Evolutionary conservation across 1,284 basidiomycete species (phyloP).

Genomic region (Melampsora larici-populina): DNA sequence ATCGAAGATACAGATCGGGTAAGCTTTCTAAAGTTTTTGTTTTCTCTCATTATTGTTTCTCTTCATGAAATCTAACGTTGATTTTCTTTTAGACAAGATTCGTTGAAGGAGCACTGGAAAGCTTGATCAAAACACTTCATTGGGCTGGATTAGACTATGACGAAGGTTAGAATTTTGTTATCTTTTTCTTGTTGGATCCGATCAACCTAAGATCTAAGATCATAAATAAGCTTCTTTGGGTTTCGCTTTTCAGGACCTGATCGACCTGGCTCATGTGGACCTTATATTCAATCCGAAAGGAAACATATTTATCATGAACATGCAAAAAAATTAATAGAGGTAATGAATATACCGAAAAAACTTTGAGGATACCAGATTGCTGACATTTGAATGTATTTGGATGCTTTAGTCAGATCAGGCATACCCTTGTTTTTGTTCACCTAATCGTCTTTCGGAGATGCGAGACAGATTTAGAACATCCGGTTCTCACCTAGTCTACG

Average conservation of each 20-base stretch:
- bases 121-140: slow-evolving; percentile 69
- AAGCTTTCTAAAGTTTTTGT: slow-evolving; percentile 48
- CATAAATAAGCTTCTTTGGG: no score
- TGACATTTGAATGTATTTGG: neutral
- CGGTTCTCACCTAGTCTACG: slow-evolving; percentile 74
- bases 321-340: slow-evolving; percentile 70
- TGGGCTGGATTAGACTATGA: slow-evolving; percentile 95
- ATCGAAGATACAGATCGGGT: slow-evolving; percentile 94
- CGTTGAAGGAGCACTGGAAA: slow-evolving; percentile 78
- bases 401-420: slow-evolving; percentile 70
- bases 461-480: slow-evolving; percentile 66
- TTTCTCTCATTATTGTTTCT: neutral
- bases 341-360: slow-evolving; percentile 52
- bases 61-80: slow-evolving; percentile 14
- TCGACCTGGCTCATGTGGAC: slow-evolving; percentile 46
- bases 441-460: slow-evolving; percentile 65
- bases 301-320: slow-evolving; percentile 76
- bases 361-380: neutral
- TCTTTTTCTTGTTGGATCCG: neutral
- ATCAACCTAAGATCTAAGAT: no score
- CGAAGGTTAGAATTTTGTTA: slow-evolving; percentile 62
- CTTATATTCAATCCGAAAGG: slow-evolving; percentile 70
- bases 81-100: slow-evolving; percentile 63
- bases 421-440: slow-evolving; percentile 89
- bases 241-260: slow-evolving; percentile 29